Evolutionary conservation across 345 rosid genomes (phyloP).

Genomic region (Chamaenerion angustifolium): DNA sequence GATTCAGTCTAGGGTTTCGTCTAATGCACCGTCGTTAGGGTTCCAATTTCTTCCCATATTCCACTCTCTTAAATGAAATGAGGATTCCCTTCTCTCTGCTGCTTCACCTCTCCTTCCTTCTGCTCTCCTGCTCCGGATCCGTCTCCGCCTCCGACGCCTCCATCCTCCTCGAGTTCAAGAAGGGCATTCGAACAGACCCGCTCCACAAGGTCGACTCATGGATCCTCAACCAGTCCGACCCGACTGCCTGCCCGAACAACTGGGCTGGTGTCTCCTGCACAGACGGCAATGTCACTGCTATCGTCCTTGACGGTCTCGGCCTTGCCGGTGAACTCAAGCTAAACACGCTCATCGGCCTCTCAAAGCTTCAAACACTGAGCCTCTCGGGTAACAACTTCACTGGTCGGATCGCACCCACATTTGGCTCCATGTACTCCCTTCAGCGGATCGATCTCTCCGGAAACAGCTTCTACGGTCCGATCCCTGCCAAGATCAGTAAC

Average conservation of each 20-base stretch:
- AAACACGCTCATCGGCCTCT: constrained; percentile 37
- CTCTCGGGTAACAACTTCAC: constrained; percentile 67
- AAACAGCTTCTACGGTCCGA: constrained; percentile 66
- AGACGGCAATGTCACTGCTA: constrained; percentile 28
- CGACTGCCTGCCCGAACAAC: constrained; percentile 25
- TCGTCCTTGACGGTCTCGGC: constrained; percentile 42
- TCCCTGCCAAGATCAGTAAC: constrained; percentile 70
- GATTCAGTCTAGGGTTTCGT: constrained; percentile 2
- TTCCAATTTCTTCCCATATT: neutral
- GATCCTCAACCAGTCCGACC: constrained; percentile 24
- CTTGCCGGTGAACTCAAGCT: constrained; percentile 76
- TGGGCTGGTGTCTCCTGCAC: constrained; percentile 76
- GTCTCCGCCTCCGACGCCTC: constrained; percentile 37
- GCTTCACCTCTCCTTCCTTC: constrained; percentile 16
- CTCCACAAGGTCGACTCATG: constrained; percentile 27
- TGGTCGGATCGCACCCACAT: constrained; percentile 70
- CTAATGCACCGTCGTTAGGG: no score
- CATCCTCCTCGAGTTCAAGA: constrained; percentile 71
- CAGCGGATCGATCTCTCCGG: constrained; percentile 73
- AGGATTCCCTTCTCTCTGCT: constrained; percentile 7
- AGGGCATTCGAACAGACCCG: constrained; percentile 56
- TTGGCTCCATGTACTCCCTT: constrained; percentile 52
- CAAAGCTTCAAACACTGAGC: constrained; percentile 47
- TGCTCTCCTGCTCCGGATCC: constrained; percentile 7
- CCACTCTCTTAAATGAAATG: constrained; percentile 1